These are phyloP conservation scores for Neltuma alba DNA, from an alignment of 306 rosid genomes.

Conservation along the genomic window DNA sequence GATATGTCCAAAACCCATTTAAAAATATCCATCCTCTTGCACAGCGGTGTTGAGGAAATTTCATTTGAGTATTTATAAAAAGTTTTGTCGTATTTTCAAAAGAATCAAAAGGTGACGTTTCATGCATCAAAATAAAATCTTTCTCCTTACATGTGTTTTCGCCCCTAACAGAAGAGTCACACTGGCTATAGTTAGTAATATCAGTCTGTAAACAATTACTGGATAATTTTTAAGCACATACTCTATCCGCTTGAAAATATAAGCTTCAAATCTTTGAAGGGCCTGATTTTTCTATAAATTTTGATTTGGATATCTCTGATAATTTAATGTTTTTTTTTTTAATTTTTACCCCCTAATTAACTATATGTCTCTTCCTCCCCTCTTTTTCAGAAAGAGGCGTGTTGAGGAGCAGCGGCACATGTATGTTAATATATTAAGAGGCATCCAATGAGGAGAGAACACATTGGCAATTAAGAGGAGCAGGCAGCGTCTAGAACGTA, in stretches of 20 bases:
- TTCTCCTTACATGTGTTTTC: neutral
- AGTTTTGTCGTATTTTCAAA: neutral
- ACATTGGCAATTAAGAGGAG: conserved; percentile 24
- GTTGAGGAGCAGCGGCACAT: conserved; percentile 27
- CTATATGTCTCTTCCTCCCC: too few species aligned
- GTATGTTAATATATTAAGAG: conserved; percentile 34
- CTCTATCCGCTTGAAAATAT: too few species aligned
- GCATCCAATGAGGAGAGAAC: conserved; percentile 41
- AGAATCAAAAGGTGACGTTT: neutral
- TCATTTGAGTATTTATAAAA: neutral
- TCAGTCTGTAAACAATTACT: neutral
- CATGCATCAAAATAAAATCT: neutral
- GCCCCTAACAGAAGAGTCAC: neutral
- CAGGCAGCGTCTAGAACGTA: conserved; percentile 1
- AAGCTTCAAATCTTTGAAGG: too few species aligned
- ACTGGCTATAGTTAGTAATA: too few species aligned
- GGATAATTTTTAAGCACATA: too few species aligned
- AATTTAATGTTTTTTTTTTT: too few species aligned
- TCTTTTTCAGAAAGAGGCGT: neutral
- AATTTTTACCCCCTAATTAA: too few species aligned
- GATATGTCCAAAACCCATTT: neutral
- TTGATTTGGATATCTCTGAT: too few species aligned
- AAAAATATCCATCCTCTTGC: neutral
- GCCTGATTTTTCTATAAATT: too few species aligned
- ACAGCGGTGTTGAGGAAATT: neutral